Base-by-base conservation (phyloP, 805 yeast species). In the Diddensiella transvaalensis region DNA sequence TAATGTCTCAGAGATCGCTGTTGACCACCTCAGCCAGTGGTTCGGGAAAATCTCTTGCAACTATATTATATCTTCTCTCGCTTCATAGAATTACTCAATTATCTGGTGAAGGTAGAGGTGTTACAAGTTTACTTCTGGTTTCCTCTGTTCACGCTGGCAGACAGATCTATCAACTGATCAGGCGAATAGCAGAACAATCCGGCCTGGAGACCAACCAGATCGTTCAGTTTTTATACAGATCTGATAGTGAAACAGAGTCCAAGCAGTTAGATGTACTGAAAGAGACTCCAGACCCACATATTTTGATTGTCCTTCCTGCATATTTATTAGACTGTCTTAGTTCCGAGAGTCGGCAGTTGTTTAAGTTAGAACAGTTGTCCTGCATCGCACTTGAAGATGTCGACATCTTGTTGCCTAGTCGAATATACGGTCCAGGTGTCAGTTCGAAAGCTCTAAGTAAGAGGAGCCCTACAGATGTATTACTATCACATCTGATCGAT, bases 241-340 rank as follows among this genome's bases (percentile, higher is more conserved):
- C 61, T 0, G 57, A 57, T 18, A 44, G 50, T 24, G 59, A 47
- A 2, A 50, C 22, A 3, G 61, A 59, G 24, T 56, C 48, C 22
- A 36, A 30, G 18, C 72, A 68, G 47, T 52, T 54, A 15, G 38
- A 48, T 3, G 44, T 39, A 2, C 51, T 67, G 30, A 24, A 36
- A 11, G 21, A 45, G 5, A 22, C 50, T 37, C 62, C 58, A 3
- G 40, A 40, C 10, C 72, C 78, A 1, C 76, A 72, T 15, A 72
- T 78, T n/a, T 55, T 78, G 22, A 68, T 78, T n/a, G 79, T 78
- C 2, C 78, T 83, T 0, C 83, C 83, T 0, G 74, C 76, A 4
- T 59, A 82, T 41, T 53, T 78, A 40, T 62, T 77, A 32, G 83
- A 78, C 55, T 68, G 74, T 48, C 56, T 75, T 42, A 54, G 69